Conservation (phyloP, 23 red algal species). For the Agarophyton chilense region DNA sequence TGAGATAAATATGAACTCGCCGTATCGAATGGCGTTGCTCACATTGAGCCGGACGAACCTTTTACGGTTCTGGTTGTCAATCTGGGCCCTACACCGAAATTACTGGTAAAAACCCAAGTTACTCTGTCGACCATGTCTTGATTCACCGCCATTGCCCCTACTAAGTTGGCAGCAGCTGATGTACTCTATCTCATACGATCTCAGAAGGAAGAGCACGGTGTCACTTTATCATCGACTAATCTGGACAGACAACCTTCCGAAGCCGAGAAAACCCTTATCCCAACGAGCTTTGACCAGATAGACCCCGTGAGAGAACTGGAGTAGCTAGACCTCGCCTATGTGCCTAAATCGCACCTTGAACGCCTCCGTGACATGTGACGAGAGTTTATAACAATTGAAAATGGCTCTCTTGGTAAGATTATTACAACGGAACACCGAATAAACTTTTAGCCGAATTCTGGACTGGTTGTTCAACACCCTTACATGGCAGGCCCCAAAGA, state of each 20-base stretch:
- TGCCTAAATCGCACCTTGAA: neutral
- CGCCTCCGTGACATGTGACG: neutral
- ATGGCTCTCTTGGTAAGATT: neutral
- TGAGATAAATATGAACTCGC: neutral
- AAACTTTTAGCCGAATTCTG: neutral
- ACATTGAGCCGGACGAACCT: neutral
- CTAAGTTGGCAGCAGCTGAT: neutral
- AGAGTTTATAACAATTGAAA: slow-evolving; percentile 8
- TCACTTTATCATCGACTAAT: neutral
- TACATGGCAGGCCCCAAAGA: neutral
- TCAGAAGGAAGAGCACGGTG: neutral
- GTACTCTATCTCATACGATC: neutral
- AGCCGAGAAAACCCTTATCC: neutral
- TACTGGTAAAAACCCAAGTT: neutral
- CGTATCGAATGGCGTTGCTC: neutral
- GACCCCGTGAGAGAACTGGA: neutral
- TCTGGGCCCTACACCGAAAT: neutral
- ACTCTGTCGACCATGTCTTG: neutral
- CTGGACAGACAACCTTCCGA: no score
- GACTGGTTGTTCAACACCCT: neutral
- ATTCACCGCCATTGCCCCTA: neutral
- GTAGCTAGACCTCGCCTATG: neutral
- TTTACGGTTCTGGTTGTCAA: slow-evolving; percentile 16
- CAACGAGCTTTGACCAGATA: neutral
- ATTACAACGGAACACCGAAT: slow-evolving; percentile 29